These are phyloP conservation scores for Pichia sp. DNA, from an alignment of 1,139 yeast genomes.

Conservation along the genomic window DNA sequence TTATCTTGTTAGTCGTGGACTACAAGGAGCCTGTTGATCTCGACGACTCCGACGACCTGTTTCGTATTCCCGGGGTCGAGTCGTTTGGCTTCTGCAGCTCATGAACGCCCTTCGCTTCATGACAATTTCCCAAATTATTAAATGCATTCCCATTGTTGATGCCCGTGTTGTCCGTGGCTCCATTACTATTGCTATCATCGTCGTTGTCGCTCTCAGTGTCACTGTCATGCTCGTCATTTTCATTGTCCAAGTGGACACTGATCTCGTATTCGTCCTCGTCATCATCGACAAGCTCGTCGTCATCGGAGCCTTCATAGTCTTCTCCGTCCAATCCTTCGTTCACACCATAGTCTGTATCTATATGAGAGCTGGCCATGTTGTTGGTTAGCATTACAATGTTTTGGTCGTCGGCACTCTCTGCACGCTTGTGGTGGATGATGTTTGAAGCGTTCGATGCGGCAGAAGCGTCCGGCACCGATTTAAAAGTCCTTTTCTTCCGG, in stretches of 20 bases:
- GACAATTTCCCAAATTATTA: background rate
- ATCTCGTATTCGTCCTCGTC: conserved; percentile 19
- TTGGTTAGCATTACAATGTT: background rate
- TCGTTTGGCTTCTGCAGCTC: background rate
- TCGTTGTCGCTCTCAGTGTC: conserved; percentile 6
- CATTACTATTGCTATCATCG: background rate
- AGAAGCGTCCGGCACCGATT: background rate
- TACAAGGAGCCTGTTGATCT: background rate
- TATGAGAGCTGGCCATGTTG: background rate
- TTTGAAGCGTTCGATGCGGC: background rate
- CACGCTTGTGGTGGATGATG: background rate
- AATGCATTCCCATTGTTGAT: background rate
- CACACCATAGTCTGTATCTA: background rate
- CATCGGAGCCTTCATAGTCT: conserved; percentile 15
- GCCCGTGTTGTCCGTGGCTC: background rate
- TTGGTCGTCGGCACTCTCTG: background rate
- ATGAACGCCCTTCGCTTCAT: background rate
- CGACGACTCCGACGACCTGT: background rate
- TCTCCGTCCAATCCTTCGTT: conserved; percentile 6
- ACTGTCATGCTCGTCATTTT: conserved; percentile 14
- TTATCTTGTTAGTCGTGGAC: background rate
- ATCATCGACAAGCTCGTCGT: conserved; percentile 15
- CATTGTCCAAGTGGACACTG: conserved; percentile 16
- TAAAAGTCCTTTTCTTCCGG: background rate
- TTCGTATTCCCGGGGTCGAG: background rate